A percentile compares a stretch with the other conserved stretches of the same genome.
phyloP scores from a whole-genome alignment of 352 stramenopile genomes.

The Phytopythium aichiense region DNA sequence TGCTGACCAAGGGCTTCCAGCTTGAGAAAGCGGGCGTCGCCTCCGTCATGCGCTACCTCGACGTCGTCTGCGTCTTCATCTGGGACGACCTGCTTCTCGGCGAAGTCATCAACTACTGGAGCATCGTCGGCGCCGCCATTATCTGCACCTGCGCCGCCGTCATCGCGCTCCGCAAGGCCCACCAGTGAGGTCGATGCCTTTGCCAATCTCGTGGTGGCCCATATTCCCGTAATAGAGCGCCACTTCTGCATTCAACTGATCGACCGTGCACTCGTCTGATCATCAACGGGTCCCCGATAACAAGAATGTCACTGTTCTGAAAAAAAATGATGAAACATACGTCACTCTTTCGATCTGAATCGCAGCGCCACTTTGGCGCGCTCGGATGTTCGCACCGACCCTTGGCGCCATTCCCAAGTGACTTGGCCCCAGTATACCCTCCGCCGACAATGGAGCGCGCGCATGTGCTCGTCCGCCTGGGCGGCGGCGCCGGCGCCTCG shows the following conservation, averaged over 20 bases:
- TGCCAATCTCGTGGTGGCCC: neutral
- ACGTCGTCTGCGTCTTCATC: constrained; percentile 83
- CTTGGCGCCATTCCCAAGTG: neutral
- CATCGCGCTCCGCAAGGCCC: constrained; percentile 44
- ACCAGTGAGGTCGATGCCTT: neutral
- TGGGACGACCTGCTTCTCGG: constrained; percentile 62
- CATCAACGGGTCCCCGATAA: too few relatives aligned
- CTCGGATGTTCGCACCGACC: neutral
- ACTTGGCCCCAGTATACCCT: too few relatives aligned
- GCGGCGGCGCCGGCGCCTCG: constrained; percentile 4
- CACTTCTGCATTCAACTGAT: neutral
- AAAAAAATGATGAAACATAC: too few relatives aligned
- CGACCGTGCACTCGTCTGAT: neutral
- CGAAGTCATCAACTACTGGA: constrained; percentile 71
- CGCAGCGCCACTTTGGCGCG: too few relatives aligned
- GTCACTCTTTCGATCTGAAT: constrained; percentile 2
- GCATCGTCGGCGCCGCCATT: constrained; percentile 59
- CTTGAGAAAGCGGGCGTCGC: constrained; percentile 80
- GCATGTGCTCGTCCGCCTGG: constrained; percentile 56
- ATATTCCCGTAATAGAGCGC: neutral
- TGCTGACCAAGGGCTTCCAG: constrained; percentile 80
- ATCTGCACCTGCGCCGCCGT: constrained; percentile 60
- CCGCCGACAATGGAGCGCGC: constrained; percentile 33
- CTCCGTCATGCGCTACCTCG: constrained; percentile 80
- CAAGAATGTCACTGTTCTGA: too few relatives aligned